Percentiles rank a stretch among this genome's conserved stretches.
Conservation (phyloP, 1,284 basidiomycete genomes). For the Gomphus sp. region DNA sequence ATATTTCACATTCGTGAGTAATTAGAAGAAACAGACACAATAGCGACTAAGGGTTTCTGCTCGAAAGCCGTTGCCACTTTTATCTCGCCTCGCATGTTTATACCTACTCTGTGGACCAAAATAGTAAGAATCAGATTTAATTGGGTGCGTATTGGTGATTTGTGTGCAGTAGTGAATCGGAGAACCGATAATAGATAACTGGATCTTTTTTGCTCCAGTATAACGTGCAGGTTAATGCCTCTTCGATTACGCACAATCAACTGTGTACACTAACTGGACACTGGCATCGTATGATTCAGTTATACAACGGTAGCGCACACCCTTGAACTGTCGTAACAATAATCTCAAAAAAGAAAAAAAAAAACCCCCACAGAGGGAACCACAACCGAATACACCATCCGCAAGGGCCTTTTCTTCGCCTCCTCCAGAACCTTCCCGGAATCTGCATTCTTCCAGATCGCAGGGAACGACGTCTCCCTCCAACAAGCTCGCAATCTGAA, state of each 20-base stretch:
- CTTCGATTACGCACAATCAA: not conserved
- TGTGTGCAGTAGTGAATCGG: not conserved
- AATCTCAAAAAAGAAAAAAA: not conserved
- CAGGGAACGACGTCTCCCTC: slow-evolving; percentile 41
- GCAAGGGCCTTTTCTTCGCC: slow-evolving; percentile 39
- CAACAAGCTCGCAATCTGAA: slow-evolving; percentile 50
- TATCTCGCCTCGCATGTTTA: slow-evolving; percentile 40
- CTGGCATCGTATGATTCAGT: slow-evolving; percentile 25
- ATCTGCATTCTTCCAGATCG: slow-evolving; percentile 52
- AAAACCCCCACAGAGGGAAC: slow-evolving; percentile 43
- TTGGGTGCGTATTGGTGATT: slow-evolving; percentile 24
- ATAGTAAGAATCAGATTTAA: slow-evolving; percentile 54
- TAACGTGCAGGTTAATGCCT: slow-evolving; percentile 36
- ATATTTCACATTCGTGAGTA: no score
- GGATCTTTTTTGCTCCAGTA: slow-evolving; percentile 31
- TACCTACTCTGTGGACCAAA: slow-evolving; percentile 45
- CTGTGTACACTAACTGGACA: not conserved
- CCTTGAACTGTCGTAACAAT: not conserved
- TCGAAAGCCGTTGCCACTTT: slow-evolving; percentile 15
- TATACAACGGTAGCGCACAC: slow-evolving; percentile 51
- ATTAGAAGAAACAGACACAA: no score
- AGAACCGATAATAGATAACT: not conserved
- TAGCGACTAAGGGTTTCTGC: not conserved
- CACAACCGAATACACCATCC: slow-evolving; percentile 50
- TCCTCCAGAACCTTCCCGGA: slow-evolving; percentile 44